These are phyloP conservation scores for Colletotrichum sp. DNA, from an alignment of 2,329 filamentous ascomycete species.

Conservation along the genomic window DNA sequence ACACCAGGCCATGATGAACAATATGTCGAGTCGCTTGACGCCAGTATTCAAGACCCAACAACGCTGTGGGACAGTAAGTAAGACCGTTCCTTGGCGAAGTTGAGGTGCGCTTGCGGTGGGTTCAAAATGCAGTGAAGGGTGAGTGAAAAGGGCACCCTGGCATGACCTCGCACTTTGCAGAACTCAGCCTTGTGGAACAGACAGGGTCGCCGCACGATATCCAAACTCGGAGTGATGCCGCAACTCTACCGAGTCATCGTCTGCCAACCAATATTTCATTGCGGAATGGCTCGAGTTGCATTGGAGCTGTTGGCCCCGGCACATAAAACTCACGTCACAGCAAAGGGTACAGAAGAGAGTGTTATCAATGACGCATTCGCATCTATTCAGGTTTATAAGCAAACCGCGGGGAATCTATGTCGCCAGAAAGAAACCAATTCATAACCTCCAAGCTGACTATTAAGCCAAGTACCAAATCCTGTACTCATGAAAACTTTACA, in stretches of 20 bases:
- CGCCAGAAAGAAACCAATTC: constrained; percentile 16
- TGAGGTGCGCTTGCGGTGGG: neutral
- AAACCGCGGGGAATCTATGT: constrained; percentile 17
- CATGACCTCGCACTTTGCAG: neutral
- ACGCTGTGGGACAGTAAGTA: neutral
- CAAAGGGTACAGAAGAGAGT: neutral
- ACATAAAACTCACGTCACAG: neutral
- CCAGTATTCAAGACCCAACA: neutral
- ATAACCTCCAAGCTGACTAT: constrained; percentile 11
- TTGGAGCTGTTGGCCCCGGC: neutral
- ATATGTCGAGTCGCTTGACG: neutral
- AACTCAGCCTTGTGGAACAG: neutral
- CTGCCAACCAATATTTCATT: neutral
- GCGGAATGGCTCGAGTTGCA: neutral
- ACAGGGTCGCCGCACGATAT: neutral
- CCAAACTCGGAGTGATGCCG: neutral
- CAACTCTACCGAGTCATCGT: neutral
- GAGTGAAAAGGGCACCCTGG: too few species aligned
- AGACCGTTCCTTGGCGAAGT: neutral
- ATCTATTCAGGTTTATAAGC: constrained; percentile 10
- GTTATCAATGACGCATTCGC: neutral
- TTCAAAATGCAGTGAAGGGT: neutral
- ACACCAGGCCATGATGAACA: neutral
- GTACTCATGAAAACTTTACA: constrained; percentile 10
- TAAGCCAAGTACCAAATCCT: neutral